These are phyloP conservation scores for Plenodomus lindquistii DNA, from an alignment of 2,329 filamentous ascomycete genomes.

Conservation along the genomic window DNA sequence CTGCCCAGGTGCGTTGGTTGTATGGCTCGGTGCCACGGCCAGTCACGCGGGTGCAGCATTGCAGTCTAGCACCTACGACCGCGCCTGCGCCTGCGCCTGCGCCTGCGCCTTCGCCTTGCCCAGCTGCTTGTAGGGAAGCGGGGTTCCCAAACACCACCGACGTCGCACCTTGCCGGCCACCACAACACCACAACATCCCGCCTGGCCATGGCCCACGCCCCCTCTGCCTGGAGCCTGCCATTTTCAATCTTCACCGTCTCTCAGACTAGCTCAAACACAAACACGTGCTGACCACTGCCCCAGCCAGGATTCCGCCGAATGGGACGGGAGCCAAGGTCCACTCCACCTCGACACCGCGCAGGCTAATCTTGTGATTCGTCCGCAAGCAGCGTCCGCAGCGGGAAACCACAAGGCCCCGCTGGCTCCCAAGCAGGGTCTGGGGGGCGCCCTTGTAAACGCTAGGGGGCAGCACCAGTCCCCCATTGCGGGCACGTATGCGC, in stretches of 20 bases:
- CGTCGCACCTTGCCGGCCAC: conserved; percentile 21
- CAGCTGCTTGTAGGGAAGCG: conserved; percentile 8
- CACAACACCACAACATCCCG: conserved; percentile 1
- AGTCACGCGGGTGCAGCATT: too few species aligned
- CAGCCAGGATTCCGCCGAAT: conserved; percentile 35
- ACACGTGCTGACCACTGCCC: conserved; percentile 27
- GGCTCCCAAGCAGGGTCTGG: conserved; percentile 42
- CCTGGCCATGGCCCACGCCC: not conserved
- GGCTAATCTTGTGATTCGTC: conserved; percentile 34
- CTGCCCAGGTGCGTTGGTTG: not conserved
- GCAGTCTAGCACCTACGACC: not conserved
- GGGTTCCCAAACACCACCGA: conserved; percentile 22
- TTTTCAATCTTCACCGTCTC: conserved; percentile 12
- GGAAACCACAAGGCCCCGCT: conserved; percentile 41
- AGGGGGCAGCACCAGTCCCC: conserved; percentile 41
- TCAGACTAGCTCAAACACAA: not conserved
- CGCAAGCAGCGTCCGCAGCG: conserved; percentile 28
- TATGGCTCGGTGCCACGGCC: not conserved
- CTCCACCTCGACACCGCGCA: conserved; percentile 38
- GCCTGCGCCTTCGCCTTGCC: too few species aligned
- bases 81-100: too few species aligned
- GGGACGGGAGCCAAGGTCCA: conserved; percentile 33
- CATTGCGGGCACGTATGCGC: conserved; percentile 42
- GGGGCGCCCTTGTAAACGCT: conserved; percentile 33
- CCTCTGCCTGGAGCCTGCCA: conserved; percentile 1